Evolutionary conservation across 768 basidiomycete species (phyloP).

Genomic region (Gymnopilus dilepis): DNA sequence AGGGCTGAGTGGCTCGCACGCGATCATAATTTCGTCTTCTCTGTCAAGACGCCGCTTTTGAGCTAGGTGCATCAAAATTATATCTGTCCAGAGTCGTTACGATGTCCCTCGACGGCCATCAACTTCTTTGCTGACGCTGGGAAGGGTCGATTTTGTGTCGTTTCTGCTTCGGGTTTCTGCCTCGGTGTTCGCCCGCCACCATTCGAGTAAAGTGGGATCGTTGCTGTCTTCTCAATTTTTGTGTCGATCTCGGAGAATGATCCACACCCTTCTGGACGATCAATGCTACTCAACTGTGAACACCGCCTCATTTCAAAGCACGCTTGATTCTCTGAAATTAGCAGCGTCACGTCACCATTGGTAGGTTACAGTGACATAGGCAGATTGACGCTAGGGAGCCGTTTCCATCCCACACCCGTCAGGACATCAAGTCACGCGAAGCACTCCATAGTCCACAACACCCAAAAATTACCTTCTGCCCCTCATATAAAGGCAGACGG

Average conservation of each 20-base stretch:
- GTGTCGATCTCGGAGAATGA: background rate
- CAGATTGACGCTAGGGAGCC: slow-evolving; percentile 3
- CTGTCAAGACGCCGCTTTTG: background rate
- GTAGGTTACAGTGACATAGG: background rate
- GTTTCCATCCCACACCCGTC: background rate
- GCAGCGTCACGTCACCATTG: background rate
- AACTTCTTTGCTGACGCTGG: background rate
- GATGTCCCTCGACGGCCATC: background rate
- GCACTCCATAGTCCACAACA: too few relatives aligned
- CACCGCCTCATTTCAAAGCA: background rate
- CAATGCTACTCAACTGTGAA: background rate
- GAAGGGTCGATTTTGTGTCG: too few relatives aligned
- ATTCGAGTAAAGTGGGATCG: too few relatives aligned
- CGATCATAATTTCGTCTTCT: background rate
- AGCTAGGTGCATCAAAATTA: slow-evolving; percentile 2
- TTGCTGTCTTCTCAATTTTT: too few relatives aligned
- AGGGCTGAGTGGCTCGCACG: background rate
- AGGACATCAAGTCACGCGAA: background rate
- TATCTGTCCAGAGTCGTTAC: background rate
- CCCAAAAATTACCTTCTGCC: background rate
- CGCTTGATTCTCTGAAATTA: background rate
- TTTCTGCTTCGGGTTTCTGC: too few relatives aligned
- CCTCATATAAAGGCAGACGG: background rate
- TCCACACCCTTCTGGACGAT: background rate
- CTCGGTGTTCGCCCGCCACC: too few relatives aligned